A percentile compares a stretch with the other conserved stretches of the same genome.
phyloP scores from a whole-genome alignment of 768 basidiomycete species.

The Psilocybe subaeruginosa region DNA sequence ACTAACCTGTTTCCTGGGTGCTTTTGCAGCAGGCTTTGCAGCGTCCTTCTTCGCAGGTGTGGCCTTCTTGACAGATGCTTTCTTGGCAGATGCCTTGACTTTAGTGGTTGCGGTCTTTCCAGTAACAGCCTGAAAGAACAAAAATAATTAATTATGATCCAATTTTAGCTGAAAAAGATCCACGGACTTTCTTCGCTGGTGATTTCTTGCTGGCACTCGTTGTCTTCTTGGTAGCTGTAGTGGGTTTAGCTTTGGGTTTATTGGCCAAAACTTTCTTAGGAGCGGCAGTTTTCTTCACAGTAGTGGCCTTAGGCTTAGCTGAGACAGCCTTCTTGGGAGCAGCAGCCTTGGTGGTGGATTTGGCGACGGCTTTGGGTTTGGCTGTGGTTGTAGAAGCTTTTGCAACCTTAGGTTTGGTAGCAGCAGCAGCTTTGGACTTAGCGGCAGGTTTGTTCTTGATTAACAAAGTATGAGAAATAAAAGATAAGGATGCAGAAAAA shows the following conservation, averaged over 20 bases:
- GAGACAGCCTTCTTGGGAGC: slow-evolving; percentile 26
- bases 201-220: slow-evolving; percentile 36
- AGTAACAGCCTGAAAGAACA: slow-evolving; percentile 36
- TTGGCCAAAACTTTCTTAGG: slow-evolving; percentile 39
- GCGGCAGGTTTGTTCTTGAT: slow-evolving; percentile 34
- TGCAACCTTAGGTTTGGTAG: slow-evolving; percentile 30
- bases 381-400: slow-evolving; percentile 33
- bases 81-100: slow-evolving; percentile 46
- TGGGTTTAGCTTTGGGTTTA: slow-evolving; percentile 40
- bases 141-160: slow-evolving; percentile 11
- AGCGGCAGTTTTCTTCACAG: slow-evolving; percentile 30
- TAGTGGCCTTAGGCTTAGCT: slow-evolving; percentile 30
- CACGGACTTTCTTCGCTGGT: slow-evolving; percentile 42
- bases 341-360: slow-evolving; percentile 29
- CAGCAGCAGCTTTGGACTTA: slow-evolving; percentile 32
- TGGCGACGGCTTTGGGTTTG: slow-evolving; percentile 22
- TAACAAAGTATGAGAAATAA: not conserved
- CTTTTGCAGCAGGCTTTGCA: slow-evolving; percentile 35
- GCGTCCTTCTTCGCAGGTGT: slow-evolving; percentile 31
- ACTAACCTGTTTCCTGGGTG: slow-evolving; percentile 39
- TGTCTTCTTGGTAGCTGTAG: slow-evolving; percentile 38
- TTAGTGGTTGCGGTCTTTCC: slow-evolving; percentile 44
- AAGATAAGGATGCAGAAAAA: not conserved
- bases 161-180: not conserved
- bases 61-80: slow-evolving; percentile 36